Evolutionary conservation across 192 early-diverging fungal species (phyloP).

Genomic region (Coemansia sp.): DNA sequence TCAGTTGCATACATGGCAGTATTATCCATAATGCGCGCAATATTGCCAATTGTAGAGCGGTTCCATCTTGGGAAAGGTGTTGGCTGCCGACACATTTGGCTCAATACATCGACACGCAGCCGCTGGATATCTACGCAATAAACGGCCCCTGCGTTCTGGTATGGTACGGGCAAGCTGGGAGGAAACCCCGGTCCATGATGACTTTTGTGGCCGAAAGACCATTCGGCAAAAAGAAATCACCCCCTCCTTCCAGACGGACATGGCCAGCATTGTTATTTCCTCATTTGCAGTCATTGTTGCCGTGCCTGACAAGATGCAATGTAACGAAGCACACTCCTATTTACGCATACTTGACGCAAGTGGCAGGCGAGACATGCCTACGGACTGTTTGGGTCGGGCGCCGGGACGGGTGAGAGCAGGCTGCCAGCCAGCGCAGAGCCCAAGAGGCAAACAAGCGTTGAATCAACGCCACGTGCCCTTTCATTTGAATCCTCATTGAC

Average conservation of each 20-base stretch:
- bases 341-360: neutral
- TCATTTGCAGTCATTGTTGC: neutral
- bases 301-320: neutral
- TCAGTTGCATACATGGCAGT: conserved; percentile 25
- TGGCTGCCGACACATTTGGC: neutral
- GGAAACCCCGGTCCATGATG: neutral
- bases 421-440: neutral
- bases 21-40: neutral
- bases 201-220: neutral
- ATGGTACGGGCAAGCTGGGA: neutral
- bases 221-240: neutral
- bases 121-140: neutral
- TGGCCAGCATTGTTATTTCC: neutral
- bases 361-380: neutral
- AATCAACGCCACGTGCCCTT: conserved; percentile 17
- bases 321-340: neutral
- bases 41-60: neutral
- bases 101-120: neutral
- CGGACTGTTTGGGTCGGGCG: neutral
- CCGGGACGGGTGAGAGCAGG: neutral
- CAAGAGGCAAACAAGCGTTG: neutral
- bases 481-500: neutral
- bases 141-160: neutral
- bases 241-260: neutral
- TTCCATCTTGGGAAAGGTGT: neutral